These are phyloP conservation scores for Vitis rupestris DNA, from an alignment of 164 flowering plant species.

Conservation along the genomic window DNA sequence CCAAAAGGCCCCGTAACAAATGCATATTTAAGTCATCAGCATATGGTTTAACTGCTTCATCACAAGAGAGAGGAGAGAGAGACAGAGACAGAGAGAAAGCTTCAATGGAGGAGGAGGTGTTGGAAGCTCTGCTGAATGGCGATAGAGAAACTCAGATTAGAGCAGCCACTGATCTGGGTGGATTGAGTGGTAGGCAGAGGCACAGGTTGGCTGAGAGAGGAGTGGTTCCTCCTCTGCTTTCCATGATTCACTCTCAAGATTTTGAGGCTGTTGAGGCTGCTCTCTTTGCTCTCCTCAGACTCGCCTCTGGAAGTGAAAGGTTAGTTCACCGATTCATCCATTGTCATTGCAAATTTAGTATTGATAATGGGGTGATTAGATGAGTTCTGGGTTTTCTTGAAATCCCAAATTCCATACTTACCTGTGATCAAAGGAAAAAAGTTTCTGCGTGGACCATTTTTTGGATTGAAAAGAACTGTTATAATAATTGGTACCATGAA, in stretches of 20 bases:
- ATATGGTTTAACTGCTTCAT: too few species aligned
- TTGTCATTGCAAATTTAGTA: too few species aligned
- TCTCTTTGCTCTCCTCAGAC: slow-evolving; percentile 57
- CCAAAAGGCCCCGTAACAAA: slow-evolving; percentile 8
- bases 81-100: slow-evolving; percentile 8
- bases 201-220: slow-evolving; percentile 43
- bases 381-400: too few species aligned
- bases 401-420: too few species aligned
- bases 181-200: slow-evolving; percentile 33
- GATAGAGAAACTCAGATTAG: slow-evolving; percentile 33
- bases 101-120: slow-evolving; percentile 36
- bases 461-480: too few species aligned
- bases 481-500: too few species aligned
- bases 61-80: background rate
- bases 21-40: slow-evolving; percentile 32
- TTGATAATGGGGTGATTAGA: too few species aligned
- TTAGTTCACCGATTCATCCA: slow-evolving; percentile 5
- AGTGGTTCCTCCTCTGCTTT: slow-evolving; percentile 37
- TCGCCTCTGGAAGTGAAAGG: slow-evolving; percentile 61
- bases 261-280: slow-evolving; percentile 45
- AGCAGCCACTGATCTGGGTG: slow-evolving; percentile 35
- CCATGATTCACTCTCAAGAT: slow-evolving; percentile 40
- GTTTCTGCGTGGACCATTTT: too few species aligned
- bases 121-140: slow-evolving; percentile 38
- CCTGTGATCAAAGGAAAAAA: too few species aligned